Evolutionary conservation across 148 eudicot genomes (phyloP), one percentile per base, ranked within the genome.

Genomic region (Rhododendron griersonianum): DNA sequence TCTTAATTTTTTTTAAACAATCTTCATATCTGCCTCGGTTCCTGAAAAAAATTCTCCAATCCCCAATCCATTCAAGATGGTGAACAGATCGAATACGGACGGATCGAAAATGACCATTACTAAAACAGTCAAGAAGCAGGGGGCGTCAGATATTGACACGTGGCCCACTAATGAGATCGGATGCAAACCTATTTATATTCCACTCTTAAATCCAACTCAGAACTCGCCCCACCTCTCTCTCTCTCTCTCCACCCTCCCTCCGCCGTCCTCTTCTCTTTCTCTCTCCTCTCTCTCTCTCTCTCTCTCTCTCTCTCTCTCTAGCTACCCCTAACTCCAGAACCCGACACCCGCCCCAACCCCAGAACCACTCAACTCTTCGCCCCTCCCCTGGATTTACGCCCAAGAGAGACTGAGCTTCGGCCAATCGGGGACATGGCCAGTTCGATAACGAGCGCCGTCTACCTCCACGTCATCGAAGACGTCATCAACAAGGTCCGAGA

Each of bases 181-280:
- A 96, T 93, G 93, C 94, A 95, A 96, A 96, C 99, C 96, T 96
- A 96, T 96, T 95, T 95, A 96, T 96, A 96, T 94, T 93, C 92
- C 93, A 73, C 88, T 33, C 91, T 90, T 91, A 81, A 92, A 71
- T 65, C 71, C 30, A 65, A 65, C 11, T 89, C 88, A 5, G 83
- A 53, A 87, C 91, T 87, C 91, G 85, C 89, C 93, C 91, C 87
- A 87, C 86, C 48, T 50, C 88, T 73, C 83, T 30, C 87, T 88
- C 87, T 78, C 82, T 75, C 88, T 53, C 82, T 48, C 81, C 82
- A 9, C 69, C 6, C 45, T 25, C 47, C 44, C 50, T 7, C 78
- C 50, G 37, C 75, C 30, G 67, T 19, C 63, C 83, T 18, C 63
- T 71, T 44, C 87, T 65, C 83, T 30, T 30, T 30, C 30, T 30